These are phyloP conservation scores for Xylariaceae sp. DNA, from an alignment of 2,329 filamentous ascomycete species.

Conservation along the genomic window DNA sequence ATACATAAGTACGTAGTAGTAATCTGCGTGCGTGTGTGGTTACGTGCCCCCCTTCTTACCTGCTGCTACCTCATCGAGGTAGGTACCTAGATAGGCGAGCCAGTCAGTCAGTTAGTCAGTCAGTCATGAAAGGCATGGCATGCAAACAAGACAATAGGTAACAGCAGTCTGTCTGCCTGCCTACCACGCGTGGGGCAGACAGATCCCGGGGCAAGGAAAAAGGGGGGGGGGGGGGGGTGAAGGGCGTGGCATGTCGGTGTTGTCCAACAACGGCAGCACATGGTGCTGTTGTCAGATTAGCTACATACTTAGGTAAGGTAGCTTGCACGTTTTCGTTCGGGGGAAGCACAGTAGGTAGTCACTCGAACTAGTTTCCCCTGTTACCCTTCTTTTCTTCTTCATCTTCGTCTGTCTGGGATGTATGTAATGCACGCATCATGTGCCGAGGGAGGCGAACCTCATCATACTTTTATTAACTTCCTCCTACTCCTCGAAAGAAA, in stretches of 20 bases:
- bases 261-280: background rate
- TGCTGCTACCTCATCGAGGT: conserved; percentile 4
- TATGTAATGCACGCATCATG: background rate
- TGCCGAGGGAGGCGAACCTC: background rate
- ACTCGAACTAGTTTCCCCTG: too few relatives aligned
- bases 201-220: background rate
- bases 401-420: background rate
- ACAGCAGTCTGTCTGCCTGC: too few relatives aligned
- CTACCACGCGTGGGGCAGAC: background rate
- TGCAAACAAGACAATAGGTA: background rate
- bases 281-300: background rate
- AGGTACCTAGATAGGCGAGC: background rate
- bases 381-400: background rate
- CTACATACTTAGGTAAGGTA: too few relatives aligned
- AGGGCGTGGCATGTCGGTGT: background rate
- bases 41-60: conserved; percentile 1
- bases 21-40: background rate
- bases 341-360: too few relatives aligned
- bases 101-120: too few relatives aligned
- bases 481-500: background rate
- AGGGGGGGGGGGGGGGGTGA: too few relatives aligned
- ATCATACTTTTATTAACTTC: background rate
- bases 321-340: background rate
- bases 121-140: background rate
- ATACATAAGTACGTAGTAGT: background rate